Evolutionary conservation across 2,329 filamentous ascomycete genomes (phyloP).

Genomic region (Juglanconis juglandina): DNA sequence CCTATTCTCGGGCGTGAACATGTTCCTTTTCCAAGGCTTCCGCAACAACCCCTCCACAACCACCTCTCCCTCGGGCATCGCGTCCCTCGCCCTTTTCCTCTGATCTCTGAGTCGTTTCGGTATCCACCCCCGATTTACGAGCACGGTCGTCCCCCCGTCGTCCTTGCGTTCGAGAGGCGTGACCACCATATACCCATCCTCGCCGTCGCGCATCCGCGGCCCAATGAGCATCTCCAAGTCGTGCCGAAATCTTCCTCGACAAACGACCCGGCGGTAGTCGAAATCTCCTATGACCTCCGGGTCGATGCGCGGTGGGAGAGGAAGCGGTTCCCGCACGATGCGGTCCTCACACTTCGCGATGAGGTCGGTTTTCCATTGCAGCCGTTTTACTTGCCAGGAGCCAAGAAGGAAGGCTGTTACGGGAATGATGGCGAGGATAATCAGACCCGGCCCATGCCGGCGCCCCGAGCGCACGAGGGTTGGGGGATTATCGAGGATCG

Average conservation of each 20-base stretch:
- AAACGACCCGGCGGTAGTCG: conserved; percentile 81
- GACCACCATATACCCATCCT: conserved; percentile 86
- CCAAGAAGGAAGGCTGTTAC: conserved; percentile 86
- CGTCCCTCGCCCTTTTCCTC: conserved; percentile 57
- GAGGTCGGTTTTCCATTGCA: conserved; percentile 90
- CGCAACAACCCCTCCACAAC: conserved; percentile 79
- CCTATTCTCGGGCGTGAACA: conserved; percentile 89
- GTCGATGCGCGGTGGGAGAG: conserved; percentile 79
- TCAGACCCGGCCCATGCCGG: conserved; percentile 73
- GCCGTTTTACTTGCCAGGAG: conserved; percentile 90
- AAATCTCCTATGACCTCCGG: conserved; percentile 80
- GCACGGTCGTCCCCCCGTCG: conserved; percentile 61
- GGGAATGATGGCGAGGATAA: conserved; percentile 83
- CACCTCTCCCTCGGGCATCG: conserved; percentile 68
- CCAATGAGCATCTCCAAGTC: conserved; percentile 96
- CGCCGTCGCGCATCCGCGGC: conserved; percentile 81
- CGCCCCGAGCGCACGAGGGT: conserved; percentile 72
- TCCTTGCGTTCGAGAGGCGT: conserved; percentile 76
- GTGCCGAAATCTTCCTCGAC: conserved; percentile 72
- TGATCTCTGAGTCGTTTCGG: conserved; percentile 68
- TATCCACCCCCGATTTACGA: conserved; percentile 93
- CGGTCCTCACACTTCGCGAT: conserved; percentile 91
- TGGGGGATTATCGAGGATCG: conserved; percentile 82
- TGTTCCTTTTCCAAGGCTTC: conserved; percentile 94
- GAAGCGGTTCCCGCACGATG: conserved; percentile 78